Evolutionary conservation across 495 filamentous ascomycete genomes (phyloP).

Genomic region (Xylaria palmicola): DNA sequence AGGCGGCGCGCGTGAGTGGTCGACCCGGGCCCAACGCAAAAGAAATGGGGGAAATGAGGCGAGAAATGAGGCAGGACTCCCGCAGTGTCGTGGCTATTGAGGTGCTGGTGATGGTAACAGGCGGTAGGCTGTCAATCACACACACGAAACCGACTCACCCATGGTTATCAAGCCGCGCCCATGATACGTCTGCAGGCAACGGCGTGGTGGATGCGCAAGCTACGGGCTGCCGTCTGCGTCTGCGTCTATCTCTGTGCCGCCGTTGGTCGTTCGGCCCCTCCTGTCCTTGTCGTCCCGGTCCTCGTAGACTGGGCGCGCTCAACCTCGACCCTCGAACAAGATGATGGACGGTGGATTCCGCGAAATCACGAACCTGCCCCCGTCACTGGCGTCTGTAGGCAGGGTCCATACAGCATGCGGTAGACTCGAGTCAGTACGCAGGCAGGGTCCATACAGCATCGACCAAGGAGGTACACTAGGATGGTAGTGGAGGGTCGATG

Average conservation of each 20-base stretch:
- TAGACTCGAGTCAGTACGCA: neutral
- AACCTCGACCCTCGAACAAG: neutral
- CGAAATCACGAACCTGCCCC: neutral
- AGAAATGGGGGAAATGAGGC: too few relatives aligned
- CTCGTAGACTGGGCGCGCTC: neutral
- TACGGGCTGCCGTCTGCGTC: neutral
- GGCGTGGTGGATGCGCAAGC: slow-evolving; percentile 7
- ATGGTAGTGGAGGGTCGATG: neutral
- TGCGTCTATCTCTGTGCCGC: neutral
- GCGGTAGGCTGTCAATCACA: too few relatives aligned
- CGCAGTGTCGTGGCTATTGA: too few relatives aligned
- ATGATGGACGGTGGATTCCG: neutral
- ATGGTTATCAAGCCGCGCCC: slow-evolving; percentile 30
- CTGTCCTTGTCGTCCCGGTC: neutral
- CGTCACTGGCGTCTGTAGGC: neutral
- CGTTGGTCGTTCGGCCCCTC: neutral
- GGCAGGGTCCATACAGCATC: too few relatives aligned
- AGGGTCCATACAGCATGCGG: neutral
- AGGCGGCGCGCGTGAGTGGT: too few relatives aligned
- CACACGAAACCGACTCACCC: slow-evolving; percentile 27
- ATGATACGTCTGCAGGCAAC: slow-evolving; percentile 23
- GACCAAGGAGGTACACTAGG: too few relatives aligned
- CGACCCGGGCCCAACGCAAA: neutral
- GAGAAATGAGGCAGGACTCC: neutral
- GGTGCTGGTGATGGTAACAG: too few relatives aligned